phyloP scores from a whole-genome alignment of 169 alveolate species.

The Perkinsus olseni region DNA sequence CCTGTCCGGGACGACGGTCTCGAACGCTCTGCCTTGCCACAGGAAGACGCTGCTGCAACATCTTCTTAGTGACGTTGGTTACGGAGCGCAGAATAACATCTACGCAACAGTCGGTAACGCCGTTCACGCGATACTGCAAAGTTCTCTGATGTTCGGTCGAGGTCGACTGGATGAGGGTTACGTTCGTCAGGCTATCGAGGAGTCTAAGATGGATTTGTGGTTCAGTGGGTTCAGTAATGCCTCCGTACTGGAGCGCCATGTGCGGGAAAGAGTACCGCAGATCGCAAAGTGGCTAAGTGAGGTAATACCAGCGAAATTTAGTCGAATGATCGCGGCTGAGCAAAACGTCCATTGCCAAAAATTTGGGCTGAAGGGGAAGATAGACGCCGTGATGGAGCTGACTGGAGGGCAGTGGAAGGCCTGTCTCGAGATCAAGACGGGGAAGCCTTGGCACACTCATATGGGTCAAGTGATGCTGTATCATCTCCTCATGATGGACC shows the following conservation, averaged over 20 bases:
- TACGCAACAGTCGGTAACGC: not conserved
- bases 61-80: not conserved
- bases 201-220: not conserved
- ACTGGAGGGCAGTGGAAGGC: not conserved
- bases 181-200: not conserved
- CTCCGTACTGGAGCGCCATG: not conserved
- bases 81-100: not conserved
- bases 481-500: not conserved
- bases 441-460: not conserved
- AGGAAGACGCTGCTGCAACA: not conserved
- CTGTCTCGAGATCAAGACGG: not conserved
- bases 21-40: not conserved
- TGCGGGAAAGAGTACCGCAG: not conserved
- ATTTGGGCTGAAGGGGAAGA: not conserved
- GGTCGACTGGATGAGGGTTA: not conserved
- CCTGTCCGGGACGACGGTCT: not conserved
- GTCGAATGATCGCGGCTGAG: not conserved
- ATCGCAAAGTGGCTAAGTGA: not conserved
- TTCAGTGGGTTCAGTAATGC: not conserved
- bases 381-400: not conserved
- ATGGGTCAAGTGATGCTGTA: not conserved
- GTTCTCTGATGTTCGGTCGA: not conserved
- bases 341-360: not conserved
- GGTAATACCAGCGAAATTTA: not conserved
- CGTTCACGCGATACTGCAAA: not conserved